These are phyloP conservation scores for Nitzschia sp. DNA, from an alignment of 108 stramenopile species.

Conservation along the genomic window DNA sequence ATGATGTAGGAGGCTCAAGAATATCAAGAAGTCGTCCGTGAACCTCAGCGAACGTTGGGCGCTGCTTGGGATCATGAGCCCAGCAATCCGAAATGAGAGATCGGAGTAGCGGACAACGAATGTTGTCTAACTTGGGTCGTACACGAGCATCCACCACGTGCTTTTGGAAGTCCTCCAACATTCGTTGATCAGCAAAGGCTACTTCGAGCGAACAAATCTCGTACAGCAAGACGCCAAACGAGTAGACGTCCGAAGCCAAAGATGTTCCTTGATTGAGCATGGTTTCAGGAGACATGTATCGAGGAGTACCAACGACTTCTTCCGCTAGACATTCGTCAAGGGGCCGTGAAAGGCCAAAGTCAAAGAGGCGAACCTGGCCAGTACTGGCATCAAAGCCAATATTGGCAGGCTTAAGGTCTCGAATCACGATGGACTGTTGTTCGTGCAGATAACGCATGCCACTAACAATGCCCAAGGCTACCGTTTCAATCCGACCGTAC, in stretches of 20 bases:
- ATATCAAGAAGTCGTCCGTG: conserved; percentile 2
- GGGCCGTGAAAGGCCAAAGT: conserved; percentile 59
- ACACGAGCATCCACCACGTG: conserved; percentile 7
- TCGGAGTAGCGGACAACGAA: background rate
- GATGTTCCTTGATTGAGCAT: conserved; percentile 30
- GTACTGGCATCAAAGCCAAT: conserved; percentile 49
- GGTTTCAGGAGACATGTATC: conserved; percentile 67
- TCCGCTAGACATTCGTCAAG: conserved; percentile 19
- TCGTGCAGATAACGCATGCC: conserved; percentile 55
- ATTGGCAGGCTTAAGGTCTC: conserved; percentile 67
- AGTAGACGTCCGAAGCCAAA: conserved; percentile 53
- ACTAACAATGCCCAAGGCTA: conserved; percentile 43
- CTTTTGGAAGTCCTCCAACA: conserved; percentile 4
- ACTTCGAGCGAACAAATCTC: conserved; percentile 39
- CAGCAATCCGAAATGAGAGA: conserved; percentile 32
- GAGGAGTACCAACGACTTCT: conserved; percentile 38
- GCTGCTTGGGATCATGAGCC: conserved; percentile 8
- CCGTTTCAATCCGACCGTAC: conserved; percentile 15
- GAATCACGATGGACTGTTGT: conserved; percentile 30
- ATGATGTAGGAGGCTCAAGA: too few species aligned
- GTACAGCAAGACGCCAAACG: conserved; percentile 50
- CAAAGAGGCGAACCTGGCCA: conserved; percentile 39
- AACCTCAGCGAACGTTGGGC: conserved; percentile 34
- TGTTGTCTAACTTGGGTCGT: conserved; percentile 7
- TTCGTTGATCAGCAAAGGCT: conserved; percentile 14